Evolutionary conservation across 139 green algal genomes (phyloP).

Genomic region (Chlorella sp.): DNA sequence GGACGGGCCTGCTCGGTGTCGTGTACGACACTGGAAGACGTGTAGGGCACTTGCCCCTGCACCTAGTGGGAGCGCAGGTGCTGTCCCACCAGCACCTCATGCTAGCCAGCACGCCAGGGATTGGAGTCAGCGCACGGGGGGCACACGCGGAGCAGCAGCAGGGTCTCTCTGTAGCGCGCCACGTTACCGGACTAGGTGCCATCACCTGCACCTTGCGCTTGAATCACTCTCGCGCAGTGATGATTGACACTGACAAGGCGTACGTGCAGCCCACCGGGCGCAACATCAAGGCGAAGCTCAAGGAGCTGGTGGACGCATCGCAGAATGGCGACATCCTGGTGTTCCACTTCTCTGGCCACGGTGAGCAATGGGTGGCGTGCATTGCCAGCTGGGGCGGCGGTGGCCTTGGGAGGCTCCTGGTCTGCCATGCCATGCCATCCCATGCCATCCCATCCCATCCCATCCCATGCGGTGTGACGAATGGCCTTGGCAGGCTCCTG

Average conservation of each 20-base stretch:
- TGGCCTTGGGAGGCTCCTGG: not conserved
- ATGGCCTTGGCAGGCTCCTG: not conserved
- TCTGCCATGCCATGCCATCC: not conserved
- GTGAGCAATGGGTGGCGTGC: conserved; percentile 3
- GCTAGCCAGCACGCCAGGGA: too few relatives aligned
- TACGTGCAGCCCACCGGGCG: conserved; percentile 18
- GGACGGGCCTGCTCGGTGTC: too few relatives aligned
- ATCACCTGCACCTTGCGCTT: not conserved
- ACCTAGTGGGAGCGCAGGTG: too few relatives aligned
- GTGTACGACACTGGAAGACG: too few relatives aligned
- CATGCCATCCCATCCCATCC: not conserved
- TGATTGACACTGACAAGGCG: conserved; percentile 12
- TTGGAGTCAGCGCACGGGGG: too few relatives aligned
- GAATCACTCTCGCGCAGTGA: not conserved
- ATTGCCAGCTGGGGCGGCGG: not conserved
- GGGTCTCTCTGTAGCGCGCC: too few relatives aligned
- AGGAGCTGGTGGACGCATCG: not conserved
- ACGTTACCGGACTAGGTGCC: too few relatives aligned
- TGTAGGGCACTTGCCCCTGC: too few relatives aligned
- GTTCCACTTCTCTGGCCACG: conserved; percentile 70
- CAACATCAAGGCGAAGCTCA: conserved; percentile 57
- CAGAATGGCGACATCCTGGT: conserved; percentile 53
- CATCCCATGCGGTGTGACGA: not conserved
- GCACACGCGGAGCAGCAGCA: too few relatives aligned
- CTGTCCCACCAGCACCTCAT: too few relatives aligned